phyloP scores from a whole-genome alignment of 2,329 filamentous ascomycete genomes.

The Penicillium sp. region DNA sequence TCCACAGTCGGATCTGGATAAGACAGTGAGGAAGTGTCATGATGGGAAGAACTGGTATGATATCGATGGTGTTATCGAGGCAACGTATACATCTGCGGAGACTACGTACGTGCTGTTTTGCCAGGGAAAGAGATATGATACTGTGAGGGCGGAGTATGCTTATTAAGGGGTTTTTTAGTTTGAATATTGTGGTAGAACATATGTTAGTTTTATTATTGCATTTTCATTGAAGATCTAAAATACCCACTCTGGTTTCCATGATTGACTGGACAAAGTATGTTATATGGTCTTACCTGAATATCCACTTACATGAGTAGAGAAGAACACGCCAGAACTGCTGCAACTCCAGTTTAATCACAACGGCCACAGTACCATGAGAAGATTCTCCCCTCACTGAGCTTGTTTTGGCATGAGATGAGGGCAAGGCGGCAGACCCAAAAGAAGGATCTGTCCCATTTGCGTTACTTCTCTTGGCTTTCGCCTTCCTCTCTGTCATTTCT shows the following conservation, averaged over 20 bases:
- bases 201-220: neutral
- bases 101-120: slow-evolving; percentile 13
- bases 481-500: neutral
- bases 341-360: no score
- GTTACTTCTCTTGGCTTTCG: neutral
- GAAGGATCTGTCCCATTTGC: neutral
- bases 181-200: neutral
- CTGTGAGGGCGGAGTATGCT: slow-evolving; percentile 17
- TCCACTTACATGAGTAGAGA: no score
- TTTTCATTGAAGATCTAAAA: neutral
- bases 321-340: no score
- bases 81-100: slow-evolving; percentile 12
- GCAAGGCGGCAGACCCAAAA: neutral
- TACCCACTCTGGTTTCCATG: no score
- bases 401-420: no score
- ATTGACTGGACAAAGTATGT: no score
- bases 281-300: no score
- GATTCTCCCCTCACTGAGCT: no score
- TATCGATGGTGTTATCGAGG: slow-evolving; percentile 17
- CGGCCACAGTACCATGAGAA: no score
- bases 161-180: neutral
- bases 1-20: slow-evolving; percentile 12
- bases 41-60: slow-evolving; percentile 14
- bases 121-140: slow-evolving; percentile 15
- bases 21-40: neutral